phyloP scores from a whole-genome alignment of 2,329 filamentous ascomycete species.

The Fusarium sp. region DNA sequence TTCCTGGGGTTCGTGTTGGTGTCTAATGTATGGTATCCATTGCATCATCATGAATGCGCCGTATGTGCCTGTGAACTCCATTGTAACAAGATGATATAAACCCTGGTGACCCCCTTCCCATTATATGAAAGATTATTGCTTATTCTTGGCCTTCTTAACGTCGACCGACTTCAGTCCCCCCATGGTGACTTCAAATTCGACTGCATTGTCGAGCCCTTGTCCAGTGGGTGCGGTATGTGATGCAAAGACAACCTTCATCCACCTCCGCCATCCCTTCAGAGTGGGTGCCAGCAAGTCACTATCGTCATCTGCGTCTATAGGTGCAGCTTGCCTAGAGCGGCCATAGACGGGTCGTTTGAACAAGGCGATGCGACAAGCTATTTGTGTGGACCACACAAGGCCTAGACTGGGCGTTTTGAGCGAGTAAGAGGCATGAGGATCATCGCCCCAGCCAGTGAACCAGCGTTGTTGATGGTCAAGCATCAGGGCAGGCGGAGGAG shows the following conservation, averaged over 20 bases:
- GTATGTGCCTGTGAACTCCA: background rate
- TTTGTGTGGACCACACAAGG: conserved; percentile 90
- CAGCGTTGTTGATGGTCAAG: conserved; percentile 93
- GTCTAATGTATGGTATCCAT: conserved; percentile 1
- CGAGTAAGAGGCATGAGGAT: conserved; percentile 57
- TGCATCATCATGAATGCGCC: background rate
- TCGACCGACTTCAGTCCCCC: conserved; percentile 66
- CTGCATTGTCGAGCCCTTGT: conserved; percentile 61
- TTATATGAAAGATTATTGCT: background rate
- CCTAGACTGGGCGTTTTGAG: conserved; percentile 90
- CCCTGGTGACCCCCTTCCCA: background rate
- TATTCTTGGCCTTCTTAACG: conserved; percentile 12
- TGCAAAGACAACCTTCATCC: conserved; percentile 91
- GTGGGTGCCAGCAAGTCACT: conserved; percentile 58
- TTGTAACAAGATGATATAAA: background rate
- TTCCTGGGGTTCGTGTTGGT: background rate
- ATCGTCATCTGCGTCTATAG: conserved; percentile 52
- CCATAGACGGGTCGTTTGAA: conserved; percentile 75
- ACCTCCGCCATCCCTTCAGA: conserved; percentile 75
- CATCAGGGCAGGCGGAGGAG: conserved; percentile 67
- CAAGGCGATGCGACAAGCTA: conserved; percentile 84
- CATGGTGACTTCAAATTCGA: conserved; percentile 81
- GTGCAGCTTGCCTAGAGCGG: conserved; percentile 50
- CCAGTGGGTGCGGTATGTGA: conserved; percentile 74
- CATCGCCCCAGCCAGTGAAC: conserved; percentile 95